Conservation (phyloP, 2,329 filamentous ascomycete genomes). For the Verticillium isaacii region DNA sequence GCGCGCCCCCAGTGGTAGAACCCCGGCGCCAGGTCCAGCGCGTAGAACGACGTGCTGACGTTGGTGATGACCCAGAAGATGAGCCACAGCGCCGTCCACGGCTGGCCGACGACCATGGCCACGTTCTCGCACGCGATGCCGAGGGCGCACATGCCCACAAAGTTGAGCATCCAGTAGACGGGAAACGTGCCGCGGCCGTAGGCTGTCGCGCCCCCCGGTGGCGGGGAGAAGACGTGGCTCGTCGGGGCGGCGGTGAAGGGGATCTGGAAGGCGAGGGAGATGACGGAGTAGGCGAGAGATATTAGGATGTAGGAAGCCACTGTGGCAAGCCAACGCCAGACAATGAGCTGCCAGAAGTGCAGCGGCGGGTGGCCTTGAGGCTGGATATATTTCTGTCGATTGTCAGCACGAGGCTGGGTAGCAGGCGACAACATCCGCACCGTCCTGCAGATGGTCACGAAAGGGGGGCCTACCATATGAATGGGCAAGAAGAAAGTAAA, state of each 20-base stretch:
- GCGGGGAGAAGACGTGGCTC: slow-evolving; percentile 30
- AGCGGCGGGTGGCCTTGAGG: slow-evolving; percentile 52
- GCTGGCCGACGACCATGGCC: slow-evolving; percentile 56
- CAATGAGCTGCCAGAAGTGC: slow-evolving; percentile 51
- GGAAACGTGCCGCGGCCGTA: slow-evolving; percentile 55
- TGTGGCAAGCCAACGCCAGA: slow-evolving; percentile 54
- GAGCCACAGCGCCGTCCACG: slow-evolving; percentile 56
- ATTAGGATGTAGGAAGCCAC: slow-evolving; percentile 56
- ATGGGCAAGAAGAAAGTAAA: slow-evolving; percentile 62
- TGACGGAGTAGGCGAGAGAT: slow-evolving; percentile 58
- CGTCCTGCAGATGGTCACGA: background rate
- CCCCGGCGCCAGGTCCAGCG: slow-evolving; percentile 49
- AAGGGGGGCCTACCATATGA: slow-evolving; percentile 36
- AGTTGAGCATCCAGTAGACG: slow-evolving; percentile 62
- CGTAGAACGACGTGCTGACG: slow-evolving; percentile 55
- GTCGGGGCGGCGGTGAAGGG: slow-evolving; percentile 49
- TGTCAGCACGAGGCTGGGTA: background rate
- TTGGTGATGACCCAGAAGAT: slow-evolving; percentile 67
- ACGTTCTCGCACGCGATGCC: slow-evolving; percentile 62
- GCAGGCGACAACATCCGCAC: background rate
- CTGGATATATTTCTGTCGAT: slow-evolving; percentile 40
- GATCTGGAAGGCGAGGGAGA: slow-evolving; percentile 58
- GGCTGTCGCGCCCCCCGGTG: slow-evolving; percentile 42
- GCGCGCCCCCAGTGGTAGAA: slow-evolving; percentile 62
- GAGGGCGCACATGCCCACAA: slow-evolving; percentile 57